Percentiles rank a stretch among this genome's conserved stretches.
These are phyloP conservation scores for Herpetospermum pedunculosum DNA, from an alignment of 306 rosid species.

Conservation along the genomic window DNA sequence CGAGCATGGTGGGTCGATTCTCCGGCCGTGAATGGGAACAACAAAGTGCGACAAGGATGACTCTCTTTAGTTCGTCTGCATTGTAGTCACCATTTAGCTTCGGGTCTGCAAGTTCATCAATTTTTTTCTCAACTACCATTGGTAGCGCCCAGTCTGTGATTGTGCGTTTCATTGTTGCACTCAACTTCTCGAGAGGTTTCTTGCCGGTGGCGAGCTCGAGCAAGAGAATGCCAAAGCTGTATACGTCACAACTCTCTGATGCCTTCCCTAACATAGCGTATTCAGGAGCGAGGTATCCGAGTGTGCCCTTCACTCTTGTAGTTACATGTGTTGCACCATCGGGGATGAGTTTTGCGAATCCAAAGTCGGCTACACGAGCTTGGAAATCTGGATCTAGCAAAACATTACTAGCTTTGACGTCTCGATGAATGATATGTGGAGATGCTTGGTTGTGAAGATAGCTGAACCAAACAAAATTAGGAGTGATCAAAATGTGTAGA, in stretches of 20 bases:
- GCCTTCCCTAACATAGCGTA: constrained; percentile 94
- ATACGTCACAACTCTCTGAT: constrained; percentile 80
- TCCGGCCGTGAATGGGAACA: constrained; percentile 65
- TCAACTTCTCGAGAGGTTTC: constrained; percentile 65
- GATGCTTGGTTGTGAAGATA: constrained; percentile 90
- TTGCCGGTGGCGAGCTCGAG: constrained; percentile 85
- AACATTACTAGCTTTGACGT: constrained; percentile 86
- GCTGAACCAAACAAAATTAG: constrained; percentile 30
- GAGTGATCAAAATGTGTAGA: not conserved
- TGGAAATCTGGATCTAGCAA: constrained; percentile 63
- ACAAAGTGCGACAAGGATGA: constrained; percentile 48
- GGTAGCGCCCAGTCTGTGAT: constrained; percentile 92
- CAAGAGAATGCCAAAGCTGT: constrained; percentile 85
- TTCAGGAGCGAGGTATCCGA: constrained; percentile 95
- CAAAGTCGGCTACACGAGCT: constrained; percentile 89
- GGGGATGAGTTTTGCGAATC: constrained; percentile 91
- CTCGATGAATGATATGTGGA: constrained; percentile 89
- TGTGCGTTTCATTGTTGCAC: constrained; percentile 36
- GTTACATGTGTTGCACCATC: constrained; percentile 96
- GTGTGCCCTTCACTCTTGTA: constrained; percentile 94
- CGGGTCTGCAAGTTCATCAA: constrained; percentile 59
- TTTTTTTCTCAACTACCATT: constrained; percentile 53
- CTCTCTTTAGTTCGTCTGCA: constrained; percentile 72
- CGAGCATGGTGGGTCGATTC: constrained; percentile 69
- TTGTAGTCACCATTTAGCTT: constrained; percentile 63